phyloP scores from a whole-genome alignment of 768 basidiomycete species.

The Goffeauzyma gilvescens region DNA sequence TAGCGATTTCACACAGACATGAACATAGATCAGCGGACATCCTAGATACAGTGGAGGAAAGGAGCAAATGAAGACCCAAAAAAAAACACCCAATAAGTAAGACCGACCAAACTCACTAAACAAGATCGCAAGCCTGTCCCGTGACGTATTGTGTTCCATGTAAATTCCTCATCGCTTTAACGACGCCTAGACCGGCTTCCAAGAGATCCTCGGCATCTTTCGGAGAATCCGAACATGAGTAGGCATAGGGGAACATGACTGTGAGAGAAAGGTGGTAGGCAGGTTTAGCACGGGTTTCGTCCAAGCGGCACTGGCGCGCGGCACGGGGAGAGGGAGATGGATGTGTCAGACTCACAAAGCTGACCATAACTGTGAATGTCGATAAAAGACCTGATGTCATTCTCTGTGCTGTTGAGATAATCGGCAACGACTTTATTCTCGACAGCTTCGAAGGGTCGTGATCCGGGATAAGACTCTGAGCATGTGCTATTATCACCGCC shows the following conservation, averaged over 20 bases:
- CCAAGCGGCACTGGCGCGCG: not conserved
- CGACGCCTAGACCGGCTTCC: slow-evolving; percentile 52
- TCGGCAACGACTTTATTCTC: slow-evolving; percentile 60
- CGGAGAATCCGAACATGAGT: slow-evolving; percentile 45
- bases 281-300: not conserved
- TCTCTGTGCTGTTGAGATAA: slow-evolving; percentile 35
- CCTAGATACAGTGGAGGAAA: too few relatives aligned
- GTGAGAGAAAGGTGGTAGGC: not conserved
- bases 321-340: not conserved
- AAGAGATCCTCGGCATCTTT: slow-evolving; percentile 56
- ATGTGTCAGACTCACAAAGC: slow-evolving; percentile 41
- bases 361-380: slow-evolving; percentile 69
- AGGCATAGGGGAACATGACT: slow-evolving; percentile 67
- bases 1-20: too few relatives aligned
- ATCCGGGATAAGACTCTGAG: slow-evolving; percentile 57
- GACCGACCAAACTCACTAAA: slow-evolving; percentile 18
- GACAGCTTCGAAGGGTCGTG: slow-evolving; percentile 51
- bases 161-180: slow-evolving; percentile 39
- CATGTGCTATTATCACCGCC: slow-evolving; percentile 39
- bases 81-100: slow-evolving; percentile 11
- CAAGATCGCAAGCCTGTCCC: slow-evolving; percentile 32
- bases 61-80: not conserved
- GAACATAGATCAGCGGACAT: slow-evolving; percentile 14
- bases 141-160: slow-evolving; percentile 46
- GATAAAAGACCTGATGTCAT: slow-evolving; percentile 43